phyloP scores from a whole-genome alignment of 345 rosid genomes.

The Jatropha curcas region DNA sequence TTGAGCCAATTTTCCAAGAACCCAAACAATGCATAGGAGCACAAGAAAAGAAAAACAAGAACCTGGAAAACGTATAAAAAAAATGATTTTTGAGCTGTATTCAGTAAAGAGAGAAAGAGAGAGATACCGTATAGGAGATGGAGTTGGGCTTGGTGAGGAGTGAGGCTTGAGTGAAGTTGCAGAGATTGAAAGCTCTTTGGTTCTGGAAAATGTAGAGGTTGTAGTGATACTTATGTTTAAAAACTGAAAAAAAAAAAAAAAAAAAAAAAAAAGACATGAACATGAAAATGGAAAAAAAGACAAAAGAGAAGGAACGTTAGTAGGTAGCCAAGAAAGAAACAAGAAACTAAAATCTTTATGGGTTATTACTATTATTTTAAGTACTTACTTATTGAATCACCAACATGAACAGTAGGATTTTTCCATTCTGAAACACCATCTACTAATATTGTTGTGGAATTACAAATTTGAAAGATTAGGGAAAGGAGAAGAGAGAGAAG shows the following conservation, averaged over 20 bases:
- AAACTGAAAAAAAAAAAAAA: constrained; percentile 43
- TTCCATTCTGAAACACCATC: constrained; percentile 77
- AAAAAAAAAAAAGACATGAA: not conserved
- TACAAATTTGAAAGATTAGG: constrained; percentile 36
- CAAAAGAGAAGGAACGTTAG: constrained; percentile 5
- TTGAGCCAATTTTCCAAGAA: constrained; percentile 6
- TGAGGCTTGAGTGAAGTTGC: constrained; percentile 75
- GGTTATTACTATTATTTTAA: too few species aligned
- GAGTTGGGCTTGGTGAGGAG: constrained; percentile 73
- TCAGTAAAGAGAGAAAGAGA: not conserved
- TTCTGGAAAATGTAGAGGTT: constrained; percentile 82
- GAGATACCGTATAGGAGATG: constrained; percentile 63
- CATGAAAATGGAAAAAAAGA: not conserved
- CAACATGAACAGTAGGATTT: constrained; percentile 65
- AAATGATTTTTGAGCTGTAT: not conserved
- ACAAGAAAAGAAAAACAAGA: too few species aligned
- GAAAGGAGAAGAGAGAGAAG: constrained; percentile 37
- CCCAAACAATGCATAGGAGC: too few species aligned
- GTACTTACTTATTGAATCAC: constrained; percentile 72
- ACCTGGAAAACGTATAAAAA: not conserved
- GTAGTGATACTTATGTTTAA: constrained; percentile 71
- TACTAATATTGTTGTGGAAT: constrained; percentile 52
- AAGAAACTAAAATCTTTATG: not conserved
- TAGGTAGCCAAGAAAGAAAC: not conserved
- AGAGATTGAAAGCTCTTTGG: constrained; percentile 71